A percentile compares a stretch with the other conserved stretches of the same genome.
These are phyloP conservation scores for Citrus maxima DNA, from an alignment of 345 rosid species.

Conservation along the genomic window DNA sequence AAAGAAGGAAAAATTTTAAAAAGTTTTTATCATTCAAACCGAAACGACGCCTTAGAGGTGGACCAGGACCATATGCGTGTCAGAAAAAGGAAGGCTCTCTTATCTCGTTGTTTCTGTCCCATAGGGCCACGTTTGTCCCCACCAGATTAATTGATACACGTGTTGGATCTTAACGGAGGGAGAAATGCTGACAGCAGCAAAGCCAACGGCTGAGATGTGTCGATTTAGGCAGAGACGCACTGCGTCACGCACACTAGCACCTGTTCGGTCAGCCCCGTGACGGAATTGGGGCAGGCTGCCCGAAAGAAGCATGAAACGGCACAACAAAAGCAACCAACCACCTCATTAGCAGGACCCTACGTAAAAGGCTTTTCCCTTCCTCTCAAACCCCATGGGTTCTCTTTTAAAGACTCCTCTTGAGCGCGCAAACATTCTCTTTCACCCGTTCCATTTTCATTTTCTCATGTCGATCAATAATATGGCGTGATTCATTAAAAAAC, in stretches of 20 bases:
- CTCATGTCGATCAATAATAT: background rate
- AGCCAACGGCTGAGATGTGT: constrained; percentile 44
- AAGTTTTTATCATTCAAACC: background rate
- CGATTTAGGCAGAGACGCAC: constrained; percentile 14
- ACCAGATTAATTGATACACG: constrained; percentile 27
- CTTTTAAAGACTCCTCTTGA: background rate
- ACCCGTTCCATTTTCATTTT: background rate
- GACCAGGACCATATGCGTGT: constrained; percentile 43
- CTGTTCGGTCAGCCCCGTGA: constrained; percentile 24
- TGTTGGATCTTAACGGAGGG: constrained; percentile 17
- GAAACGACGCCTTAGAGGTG: constrained; percentile 4
- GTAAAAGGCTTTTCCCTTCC: background rate
- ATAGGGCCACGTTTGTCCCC: constrained; percentile 42
- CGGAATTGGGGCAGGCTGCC: constrained; percentile 38
- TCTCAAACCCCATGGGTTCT: background rate
- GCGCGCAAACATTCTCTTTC: background rate
- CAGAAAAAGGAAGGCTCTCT: constrained; percentile 38
- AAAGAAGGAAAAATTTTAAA: background rate
- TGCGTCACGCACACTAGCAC: constrained; percentile 29
- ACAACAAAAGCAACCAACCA: background rate
- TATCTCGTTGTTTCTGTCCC: constrained; percentile 15
- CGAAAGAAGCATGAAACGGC: constrained; percentile 8
- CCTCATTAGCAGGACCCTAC: background rate
- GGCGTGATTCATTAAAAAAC: background rate
- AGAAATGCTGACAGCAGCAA: background rate